Conservation (phyloP, 768 basidiomycete genomes). For the Suillus decipiens region DNA sequence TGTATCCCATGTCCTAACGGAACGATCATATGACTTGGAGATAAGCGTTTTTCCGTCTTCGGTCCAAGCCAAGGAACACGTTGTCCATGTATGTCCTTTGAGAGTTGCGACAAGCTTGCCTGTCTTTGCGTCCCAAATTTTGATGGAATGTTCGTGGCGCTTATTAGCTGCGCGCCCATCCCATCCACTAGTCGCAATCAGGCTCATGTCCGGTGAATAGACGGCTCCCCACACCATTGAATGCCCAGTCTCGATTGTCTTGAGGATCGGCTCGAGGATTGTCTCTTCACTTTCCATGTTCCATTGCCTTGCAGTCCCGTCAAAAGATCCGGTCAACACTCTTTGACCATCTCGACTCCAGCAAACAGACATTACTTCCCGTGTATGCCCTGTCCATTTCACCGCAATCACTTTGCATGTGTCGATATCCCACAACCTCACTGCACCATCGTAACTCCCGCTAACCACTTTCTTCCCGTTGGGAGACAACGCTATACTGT, state of each 20-base stretch:
- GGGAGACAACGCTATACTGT: neutral
- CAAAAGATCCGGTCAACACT: neutral
- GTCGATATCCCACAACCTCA: neutral
- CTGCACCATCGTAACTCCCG: neutral
- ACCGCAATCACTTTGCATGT: neutral
- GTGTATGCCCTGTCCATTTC: neutral
- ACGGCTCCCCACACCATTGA: accelerated
- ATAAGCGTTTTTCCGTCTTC: neutral
- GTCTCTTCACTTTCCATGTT: neutral
- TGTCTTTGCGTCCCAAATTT: neutral
- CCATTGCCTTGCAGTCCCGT: neutral
- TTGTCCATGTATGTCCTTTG: neutral
- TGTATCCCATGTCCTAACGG: neutral
- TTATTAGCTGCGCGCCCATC: too few species aligned
- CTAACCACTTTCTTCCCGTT: conserved; percentile 1
- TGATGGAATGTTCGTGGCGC: too few species aligned
- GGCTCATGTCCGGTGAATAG: conserved; percentile 8
- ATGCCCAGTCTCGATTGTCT: neutral
- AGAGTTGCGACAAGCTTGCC: conserved; percentile 5
- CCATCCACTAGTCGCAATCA: neutral
- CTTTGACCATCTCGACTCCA: neutral
- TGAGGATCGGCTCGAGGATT: neutral
- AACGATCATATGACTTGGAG: neutral
- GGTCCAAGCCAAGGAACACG: neutral
- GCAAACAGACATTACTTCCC: neutral